phyloP scores from a whole-genome alignment of 2,329 filamentous ascomycete species.

The Neopestalotiopsis sp. region DNA sequence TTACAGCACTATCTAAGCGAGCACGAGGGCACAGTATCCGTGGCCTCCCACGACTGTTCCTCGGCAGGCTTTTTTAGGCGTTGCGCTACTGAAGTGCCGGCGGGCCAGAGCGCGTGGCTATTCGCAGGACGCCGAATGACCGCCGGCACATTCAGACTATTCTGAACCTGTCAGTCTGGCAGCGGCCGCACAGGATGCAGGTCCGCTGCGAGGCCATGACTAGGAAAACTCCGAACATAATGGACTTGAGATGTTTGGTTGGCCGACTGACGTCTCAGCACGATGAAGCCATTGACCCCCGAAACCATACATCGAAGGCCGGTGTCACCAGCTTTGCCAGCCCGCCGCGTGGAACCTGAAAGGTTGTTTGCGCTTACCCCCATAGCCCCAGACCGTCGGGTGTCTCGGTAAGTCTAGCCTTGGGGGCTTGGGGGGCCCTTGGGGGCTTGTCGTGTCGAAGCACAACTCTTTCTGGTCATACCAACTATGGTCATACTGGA shows the following conservation, averaged over 20 bases:
- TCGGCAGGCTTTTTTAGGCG: not conserved
- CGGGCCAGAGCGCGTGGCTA: not conserved
- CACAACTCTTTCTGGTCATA: not conserved
- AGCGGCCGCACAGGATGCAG: not conserved
- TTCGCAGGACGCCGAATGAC: not conserved
- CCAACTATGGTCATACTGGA: not conserved
- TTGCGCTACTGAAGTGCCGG: not conserved
- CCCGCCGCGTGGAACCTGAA: not conserved
- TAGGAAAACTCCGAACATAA: not conserved
- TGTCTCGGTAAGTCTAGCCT: not conserved
- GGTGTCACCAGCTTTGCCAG: not conserved
- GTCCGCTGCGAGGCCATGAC: slow-evolving; percentile 1
- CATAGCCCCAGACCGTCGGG: not conserved
- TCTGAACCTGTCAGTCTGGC: not conserved
- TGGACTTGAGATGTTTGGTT: not conserved
- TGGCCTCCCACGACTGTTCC: not conserved
- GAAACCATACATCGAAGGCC: not conserved
- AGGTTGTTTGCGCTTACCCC: not conserved
- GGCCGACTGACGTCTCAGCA: not conserved
- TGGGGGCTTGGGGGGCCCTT: not conserved
- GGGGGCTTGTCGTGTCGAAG: not conserved
- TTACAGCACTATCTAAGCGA: no score
- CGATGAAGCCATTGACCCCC: not conserved
- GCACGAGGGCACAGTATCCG: not conserved
- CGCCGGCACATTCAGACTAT: not conserved